Conservation (phyloP, 164 flowering plant species). For the Tetrastigma voinierianum region DNA sequence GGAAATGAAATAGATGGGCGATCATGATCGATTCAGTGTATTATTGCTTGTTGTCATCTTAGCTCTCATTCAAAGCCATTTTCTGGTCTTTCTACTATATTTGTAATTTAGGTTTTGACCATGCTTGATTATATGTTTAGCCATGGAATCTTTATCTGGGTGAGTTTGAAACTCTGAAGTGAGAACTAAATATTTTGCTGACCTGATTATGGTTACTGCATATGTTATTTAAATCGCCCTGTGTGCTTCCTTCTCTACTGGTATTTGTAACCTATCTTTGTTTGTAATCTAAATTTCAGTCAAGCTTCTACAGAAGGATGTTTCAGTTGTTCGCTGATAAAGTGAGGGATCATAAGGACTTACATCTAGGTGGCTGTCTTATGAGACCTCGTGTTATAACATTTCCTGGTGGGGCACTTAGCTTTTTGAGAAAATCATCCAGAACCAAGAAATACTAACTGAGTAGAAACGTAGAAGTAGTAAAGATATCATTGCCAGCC, state of each 20-base stretch:
- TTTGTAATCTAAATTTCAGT: slow-evolving; percentile 35
- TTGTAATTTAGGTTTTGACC: too few relatives aligned
- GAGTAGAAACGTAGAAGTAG: slow-evolving; percentile 64
- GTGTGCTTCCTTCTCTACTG: neutral
- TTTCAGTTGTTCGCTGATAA: slow-evolving; percentile 93
- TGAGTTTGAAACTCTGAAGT: too few relatives aligned
- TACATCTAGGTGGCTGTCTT: slow-evolving; percentile 93
- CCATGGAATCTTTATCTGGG: too few relatives aligned
- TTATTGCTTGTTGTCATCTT: too few relatives aligned
- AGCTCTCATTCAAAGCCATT: too few relatives aligned
- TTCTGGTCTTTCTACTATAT: too few relatives aligned
- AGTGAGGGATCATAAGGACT: slow-evolving; percentile 91
- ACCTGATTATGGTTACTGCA: too few relatives aligned
- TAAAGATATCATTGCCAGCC: slow-evolving; percentile 77
- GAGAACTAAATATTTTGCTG: too few relatives aligned
- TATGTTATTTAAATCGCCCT: too few relatives aligned
- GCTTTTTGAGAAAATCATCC: slow-evolving; percentile 75
- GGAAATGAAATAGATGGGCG: too few relatives aligned
- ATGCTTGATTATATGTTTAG: too few relatives aligned
- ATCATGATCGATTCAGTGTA: too few relatives aligned
- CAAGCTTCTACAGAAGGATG: slow-evolving; percentile 77
- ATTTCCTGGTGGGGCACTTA: slow-evolving; percentile 91
- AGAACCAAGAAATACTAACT: slow-evolving; percentile 73
- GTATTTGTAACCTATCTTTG: neutral
- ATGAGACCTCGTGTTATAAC: slow-evolving; percentile 95